Percentiles rank a stretch among this genome's conserved stretches.
These are phyloP conservation scores for Pichia inconspicua DNA, from an alignment of 1,139 yeast species.

Conservation along the genomic window DNA sequence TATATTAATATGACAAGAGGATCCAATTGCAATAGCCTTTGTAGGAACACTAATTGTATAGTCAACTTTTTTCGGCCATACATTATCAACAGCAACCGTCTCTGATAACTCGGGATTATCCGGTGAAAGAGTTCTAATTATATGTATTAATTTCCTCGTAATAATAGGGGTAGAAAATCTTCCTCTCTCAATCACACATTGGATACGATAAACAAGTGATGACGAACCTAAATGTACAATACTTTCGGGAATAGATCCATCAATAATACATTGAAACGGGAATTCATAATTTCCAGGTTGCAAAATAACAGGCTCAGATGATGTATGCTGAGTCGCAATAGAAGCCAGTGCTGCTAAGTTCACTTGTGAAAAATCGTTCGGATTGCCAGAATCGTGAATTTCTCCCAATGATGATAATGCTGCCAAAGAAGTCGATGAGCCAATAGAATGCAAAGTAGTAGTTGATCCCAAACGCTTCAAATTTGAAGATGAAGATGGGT, in stretches of 20 bases:
- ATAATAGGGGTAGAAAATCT: slow-evolving; percentile 59
- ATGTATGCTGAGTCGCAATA: slow-evolving; percentile 15
- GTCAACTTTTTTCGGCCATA: slow-evolving; percentile 94
- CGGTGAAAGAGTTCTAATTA: slow-evolving; percentile 81
- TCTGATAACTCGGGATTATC: slow-evolving; percentile 86
- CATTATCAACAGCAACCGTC: slow-evolving; percentile 88
- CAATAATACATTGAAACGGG: slow-evolving; percentile 79
- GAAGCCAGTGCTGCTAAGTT: slow-evolving; percentile 16
- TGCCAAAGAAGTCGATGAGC: slow-evolving; percentile 7
- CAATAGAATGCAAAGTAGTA: slow-evolving; percentile 7
- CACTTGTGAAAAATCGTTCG: slow-evolving; percentile 12
- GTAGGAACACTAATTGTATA: slow-evolving; percentile 82
- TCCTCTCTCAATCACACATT: slow-evolving; percentile 78
- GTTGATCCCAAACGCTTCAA: slow-evolving; percentile 19
- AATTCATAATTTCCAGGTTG: slow-evolving; percentile 80
- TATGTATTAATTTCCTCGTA: slow-evolving; percentile 69
- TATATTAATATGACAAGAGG: slow-evolving; percentile 62
- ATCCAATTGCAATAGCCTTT: slow-evolving; percentile 86
- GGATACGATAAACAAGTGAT: slow-evolving; percentile 65
- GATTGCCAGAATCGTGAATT: slow-evolving; percentile 8
- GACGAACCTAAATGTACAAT: slow-evolving; percentile 89
- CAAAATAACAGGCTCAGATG: slow-evolving; percentile 31
- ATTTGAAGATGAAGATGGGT: slow-evolving; percentile 26
- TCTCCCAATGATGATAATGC: background rate
- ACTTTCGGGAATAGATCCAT: slow-evolving; percentile 81